Percentiles rank a stretch among this genome's conserved stretches.
Conservation (phyloP, 2,329 filamentous ascomycete genomes). For the Sclerotinia trifoliorum region DNA sequence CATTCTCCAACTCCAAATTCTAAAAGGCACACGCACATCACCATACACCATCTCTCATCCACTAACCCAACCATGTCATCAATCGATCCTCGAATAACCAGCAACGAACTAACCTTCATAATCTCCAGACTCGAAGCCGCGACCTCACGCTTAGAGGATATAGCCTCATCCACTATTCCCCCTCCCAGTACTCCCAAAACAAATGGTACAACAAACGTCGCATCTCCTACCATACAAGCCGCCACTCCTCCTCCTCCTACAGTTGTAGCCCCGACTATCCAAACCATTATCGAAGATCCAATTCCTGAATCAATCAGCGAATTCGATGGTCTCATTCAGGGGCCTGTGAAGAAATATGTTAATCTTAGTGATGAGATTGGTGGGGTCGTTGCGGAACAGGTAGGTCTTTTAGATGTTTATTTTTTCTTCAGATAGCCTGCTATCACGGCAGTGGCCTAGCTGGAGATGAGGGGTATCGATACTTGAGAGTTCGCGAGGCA, state of each 20-base stretch:
- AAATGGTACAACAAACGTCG: constrained; percentile 42
- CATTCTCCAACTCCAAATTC: background rate
- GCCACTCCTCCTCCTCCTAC: constrained; percentile 25
- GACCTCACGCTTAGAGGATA: constrained; percentile 93
- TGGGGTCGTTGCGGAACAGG: constrained; percentile 76
- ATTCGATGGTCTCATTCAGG: constrained; percentile 76
- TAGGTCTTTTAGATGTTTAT: constrained; percentile 42
- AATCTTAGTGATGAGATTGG: constrained; percentile 76
- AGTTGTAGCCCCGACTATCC: background rate
- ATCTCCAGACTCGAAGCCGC: constrained; percentile 85
- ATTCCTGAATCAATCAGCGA: constrained; percentile 79
- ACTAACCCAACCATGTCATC: constrained; percentile 29
- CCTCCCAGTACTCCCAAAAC: constrained; percentile 51
- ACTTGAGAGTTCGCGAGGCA: background rate
- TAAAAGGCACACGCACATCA: background rate
- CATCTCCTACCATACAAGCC: constrained; percentile 34
- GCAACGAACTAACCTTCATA: constrained; percentile 36
- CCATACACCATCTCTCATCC: constrained; percentile 1
- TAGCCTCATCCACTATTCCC: constrained; percentile 73
- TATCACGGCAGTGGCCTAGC: background rate
- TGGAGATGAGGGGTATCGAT: background rate
- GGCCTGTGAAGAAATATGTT: constrained; percentile 74
- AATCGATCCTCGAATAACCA: constrained; percentile 32
- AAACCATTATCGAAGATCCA: constrained; percentile 47
- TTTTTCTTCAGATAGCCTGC: background rate